These are phyloP conservation scores for Cairneyella variabilis DNA, from an alignment of 495 filamentous ascomycete species.

Conservation along the genomic window DNA sequence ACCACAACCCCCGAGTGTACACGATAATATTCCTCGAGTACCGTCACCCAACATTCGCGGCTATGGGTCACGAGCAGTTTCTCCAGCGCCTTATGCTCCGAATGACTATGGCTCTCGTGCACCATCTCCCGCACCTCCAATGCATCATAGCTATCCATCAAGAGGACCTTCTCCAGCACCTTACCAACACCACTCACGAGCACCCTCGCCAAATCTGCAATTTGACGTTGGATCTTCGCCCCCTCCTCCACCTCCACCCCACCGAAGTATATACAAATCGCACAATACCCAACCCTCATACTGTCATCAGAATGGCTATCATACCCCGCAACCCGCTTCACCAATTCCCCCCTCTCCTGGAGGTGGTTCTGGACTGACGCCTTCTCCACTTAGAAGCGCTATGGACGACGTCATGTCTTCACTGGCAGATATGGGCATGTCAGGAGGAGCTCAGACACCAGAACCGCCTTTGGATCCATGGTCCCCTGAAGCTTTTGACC, in stretches of 20 bases:
- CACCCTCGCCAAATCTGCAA: conserved; percentile 23
- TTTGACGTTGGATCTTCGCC: conserved; percentile 25
- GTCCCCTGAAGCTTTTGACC: conserved; percentile 87
- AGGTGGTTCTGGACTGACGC: conserved; percentile 64
- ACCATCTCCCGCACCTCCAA: conserved; percentile 49
- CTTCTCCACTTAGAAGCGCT: conserved; percentile 84
- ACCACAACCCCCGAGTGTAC: conserved; percentile 27
- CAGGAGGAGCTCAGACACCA: conserved; percentile 46
- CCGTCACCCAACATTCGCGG: conserved; percentile 45
- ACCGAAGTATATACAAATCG: conserved; percentile 36
- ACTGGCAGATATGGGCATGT: conserved; percentile 79
- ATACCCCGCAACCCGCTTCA: conserved; percentile 47
- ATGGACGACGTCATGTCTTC: conserved; percentile 99
- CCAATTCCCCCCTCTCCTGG: conserved; percentile 62
- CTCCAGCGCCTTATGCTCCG: conserved; percentile 28
- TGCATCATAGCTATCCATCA: conserved; percentile 35
- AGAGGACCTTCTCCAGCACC: conserved; percentile 54
- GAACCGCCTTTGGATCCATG: conserved; percentile 69
- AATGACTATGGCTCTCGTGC: conserved; percentile 39
- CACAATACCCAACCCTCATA: conserved; percentile 27
- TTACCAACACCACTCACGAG: conserved; percentile 28
- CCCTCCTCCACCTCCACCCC: conserved; percentile 53
- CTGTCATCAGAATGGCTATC: conserved; percentile 25
- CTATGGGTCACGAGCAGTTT: conserved; percentile 48
- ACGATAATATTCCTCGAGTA: conserved; percentile 26